Base-by-base conservation (phyloP, 1,284 basidiomycete species). In the Cerrena zonata region DNA sequence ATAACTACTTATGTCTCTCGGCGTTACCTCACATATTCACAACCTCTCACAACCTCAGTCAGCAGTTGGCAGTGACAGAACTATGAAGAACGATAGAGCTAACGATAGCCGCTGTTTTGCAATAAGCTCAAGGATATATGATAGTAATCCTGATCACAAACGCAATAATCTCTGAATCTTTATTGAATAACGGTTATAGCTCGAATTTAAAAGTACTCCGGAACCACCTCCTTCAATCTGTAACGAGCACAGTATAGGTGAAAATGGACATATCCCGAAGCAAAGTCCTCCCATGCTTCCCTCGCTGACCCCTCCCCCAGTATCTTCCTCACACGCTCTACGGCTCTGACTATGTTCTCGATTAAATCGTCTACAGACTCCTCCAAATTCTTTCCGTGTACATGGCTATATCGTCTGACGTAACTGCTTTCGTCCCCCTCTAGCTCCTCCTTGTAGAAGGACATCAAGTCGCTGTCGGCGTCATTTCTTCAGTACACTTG, bases 381-480 rank as follows among this genome's bases (percentile, higher is more conserved):
- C 21, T n/a, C 19, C 5, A 42, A 22, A 22, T 5, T 42, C 21
- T 42, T 42, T 5, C 24, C 21, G 22, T 42, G 5, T 5, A 23
- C 41, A 13, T 22, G 41, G 25, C 19, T 24, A 24, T 48, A 41
- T 22, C 41, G 47, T n/a, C 22, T 3, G 37, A 48, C 47, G 26
- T 48, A 48, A 18, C 41, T 48, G 2, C 26, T 24, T 3, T 36
- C 41, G 18, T 48, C 47, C 4, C 23, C 36, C 2, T 4, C 37
- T 10, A 25, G 5, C 38, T 11, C n/a, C 23, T 48, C 47, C 38
- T 48, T 48, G 18, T 48, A 48, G 38, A 48, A 48, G 18, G 47
- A 48, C 11, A 40, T 4, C 5, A 48, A 2, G 15, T 48, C 47
- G 23, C 47, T 48, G 21, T 7, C 30, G 30, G 7, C 7, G 15